Evolutionary conservation across 176 grass and related monocot genomes (phyloP), one percentile per base, ranked within the genome.

Genomic region (Urochloa ruziziensis): DNA sequence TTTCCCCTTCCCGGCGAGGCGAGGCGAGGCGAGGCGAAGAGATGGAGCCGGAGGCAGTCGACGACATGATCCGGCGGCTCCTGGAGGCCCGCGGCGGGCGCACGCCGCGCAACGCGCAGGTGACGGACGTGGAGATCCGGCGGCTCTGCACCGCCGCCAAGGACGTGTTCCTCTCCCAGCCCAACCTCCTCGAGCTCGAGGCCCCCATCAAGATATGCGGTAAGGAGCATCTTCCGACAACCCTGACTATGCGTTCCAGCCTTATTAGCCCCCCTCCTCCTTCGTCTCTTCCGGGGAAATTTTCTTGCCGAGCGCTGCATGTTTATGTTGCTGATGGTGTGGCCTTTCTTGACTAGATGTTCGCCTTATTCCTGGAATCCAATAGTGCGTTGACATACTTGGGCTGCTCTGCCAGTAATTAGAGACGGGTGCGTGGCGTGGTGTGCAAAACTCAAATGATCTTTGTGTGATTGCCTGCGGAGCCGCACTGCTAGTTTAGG

Each of bases 151-250:
- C 82, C 39, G 56, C 90, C 37, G 89, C 96, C 71, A 94, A 78
- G 92, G 96, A 93, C 23, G 82, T 98, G 44, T 98, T 95, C 81
- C 84, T 95, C 75, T 73, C 76, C 7, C 93, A 95, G 67, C 96
- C 96, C 30, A 93, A 95, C 83, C 91, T 98, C 34, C 78, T 98
- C 21, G 96, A 95, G 84, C 88, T 98, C 62, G 96, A 95, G 78
- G 96, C 96, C 12, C 96, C 91, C 53, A 98, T 95, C 85, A 98
- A 98, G 83, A 87, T 95, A 42, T 98, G 96, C 70, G 96, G 96
- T 93, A 90, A 62, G 43, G 42, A 51, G 21, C 33, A 11, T 34
- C 37, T 24, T 2, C 54, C 17, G 5, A 47, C 49, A 19, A 21
- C 77, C 62, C 37, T 78, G 30, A 14, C 4, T 1, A 28, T 3